phyloP scores from a whole-genome alignment of 371 early-diverging fungal species.

The Conidiobolus incongruus region DNA sequence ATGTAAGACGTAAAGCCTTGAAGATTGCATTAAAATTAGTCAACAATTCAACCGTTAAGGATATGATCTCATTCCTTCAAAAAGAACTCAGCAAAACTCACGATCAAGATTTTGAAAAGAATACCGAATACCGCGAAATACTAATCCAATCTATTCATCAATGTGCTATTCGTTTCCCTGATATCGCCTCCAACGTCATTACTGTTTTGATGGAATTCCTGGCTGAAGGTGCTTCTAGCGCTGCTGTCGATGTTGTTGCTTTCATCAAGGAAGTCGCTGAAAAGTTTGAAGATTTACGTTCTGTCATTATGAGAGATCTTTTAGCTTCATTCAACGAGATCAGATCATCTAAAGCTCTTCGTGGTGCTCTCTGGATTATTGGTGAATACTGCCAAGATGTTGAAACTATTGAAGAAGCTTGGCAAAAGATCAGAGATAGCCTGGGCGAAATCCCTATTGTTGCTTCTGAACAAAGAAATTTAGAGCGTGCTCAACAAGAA shows the following conservation, averaged over 20 bases:
- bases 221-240: conserved; percentile 66
- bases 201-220: conserved; percentile 86
- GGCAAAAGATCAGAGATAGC: conserved; percentile 53
- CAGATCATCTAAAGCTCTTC: conserved; percentile 85
- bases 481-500: conserved; percentile 19
- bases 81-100: conserved; percentile 80
- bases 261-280: conserved; percentile 95
- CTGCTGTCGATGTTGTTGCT: conserved; percentile 85
- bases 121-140: conserved; percentile 76
- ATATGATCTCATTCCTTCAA: conserved; percentile 77
- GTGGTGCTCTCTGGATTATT: conserved; percentile 93
- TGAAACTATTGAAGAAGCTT: conserved; percentile 58
- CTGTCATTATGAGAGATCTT: conserved; percentile 50
- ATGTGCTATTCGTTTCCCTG: conserved; percentile 87
- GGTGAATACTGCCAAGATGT: conserved; percentile 67
- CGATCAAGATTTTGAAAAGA: conserved; percentile 77
- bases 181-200: conserved; percentile 83
- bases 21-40: conserved; percentile 73
- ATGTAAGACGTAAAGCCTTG: conserved; percentile 78
- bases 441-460: conserved; percentile 84
- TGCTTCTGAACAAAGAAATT: conserved; percentile 50
- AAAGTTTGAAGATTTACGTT: conserved; percentile 72
- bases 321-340: conserved; percentile 67
- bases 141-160: conserved; percentile 88
- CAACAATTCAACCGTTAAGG: conserved; percentile 72